Percentiles rank a stretch among this genome's conserved stretches.
Conservation (phyloP, 495 filamentous ascomycete genomes). For the Xylaria curta region DNA sequence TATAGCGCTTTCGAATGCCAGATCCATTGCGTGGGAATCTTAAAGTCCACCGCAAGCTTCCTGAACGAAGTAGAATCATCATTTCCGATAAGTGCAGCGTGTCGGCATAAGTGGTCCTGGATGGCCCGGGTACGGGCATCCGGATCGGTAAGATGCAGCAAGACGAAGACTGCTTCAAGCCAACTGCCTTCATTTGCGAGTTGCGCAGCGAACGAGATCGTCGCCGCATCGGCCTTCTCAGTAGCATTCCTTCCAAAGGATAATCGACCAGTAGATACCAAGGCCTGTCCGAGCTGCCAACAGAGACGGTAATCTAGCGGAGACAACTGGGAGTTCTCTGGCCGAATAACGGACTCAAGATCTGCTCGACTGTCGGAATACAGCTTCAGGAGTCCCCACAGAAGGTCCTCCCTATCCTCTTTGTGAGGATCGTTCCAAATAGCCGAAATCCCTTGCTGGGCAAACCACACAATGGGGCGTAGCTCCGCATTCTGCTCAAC, state of each 20-base stretch:
- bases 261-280: conserved; percentile 56
- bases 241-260: conserved; percentile 48
- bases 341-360: conserved; percentile 62
- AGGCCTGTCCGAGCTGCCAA: conserved; percentile 75
- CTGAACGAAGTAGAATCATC: conserved; percentile 61
- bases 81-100: conserved; percentile 61
- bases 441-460: conserved; percentile 53
- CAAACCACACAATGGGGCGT: conserved; percentile 65
- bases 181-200: conserved; percentile 72
- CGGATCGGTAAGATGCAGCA: conserved; percentile 74
- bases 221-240: conserved; percentile 68
- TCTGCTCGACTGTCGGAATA: conserved; percentile 62
- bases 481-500: conserved; percentile 67
- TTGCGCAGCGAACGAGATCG: conserved; percentile 73
- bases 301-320: conserved; percentile 75
- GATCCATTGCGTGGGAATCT: conserved; percentile 78
- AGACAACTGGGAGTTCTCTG: conserved; percentile 66
- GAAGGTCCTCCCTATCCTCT: conserved; percentile 71
- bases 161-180: conserved; percentile 72
- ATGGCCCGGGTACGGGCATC: conserved; percentile 69
- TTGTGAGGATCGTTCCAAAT: conserved; percentile 57
- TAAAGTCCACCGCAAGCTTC: conserved; percentile 63
- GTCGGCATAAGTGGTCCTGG: conserved; percentile 71
- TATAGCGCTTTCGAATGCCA: conserved; percentile 86
- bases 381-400: conserved; percentile 84